phyloP scores from a whole-genome alignment of 2,329 filamentous ascomycete genomes.

The Zelopaecilomyces penicillatus region DNA sequence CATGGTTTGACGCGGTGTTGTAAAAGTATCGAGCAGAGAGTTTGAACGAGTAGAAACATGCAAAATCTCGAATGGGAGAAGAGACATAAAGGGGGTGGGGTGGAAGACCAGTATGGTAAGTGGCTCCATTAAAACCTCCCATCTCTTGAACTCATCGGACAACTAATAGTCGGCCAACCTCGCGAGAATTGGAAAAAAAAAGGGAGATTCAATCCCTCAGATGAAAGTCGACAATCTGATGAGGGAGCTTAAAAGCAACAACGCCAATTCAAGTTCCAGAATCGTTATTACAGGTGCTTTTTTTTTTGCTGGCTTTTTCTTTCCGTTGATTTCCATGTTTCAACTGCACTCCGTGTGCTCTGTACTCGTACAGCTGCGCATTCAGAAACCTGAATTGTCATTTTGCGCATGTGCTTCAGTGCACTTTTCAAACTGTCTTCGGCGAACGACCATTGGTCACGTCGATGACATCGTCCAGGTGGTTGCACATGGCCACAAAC shows the following conservation, averaged over 20 bases:
- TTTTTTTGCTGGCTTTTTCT: conserved; percentile 15
- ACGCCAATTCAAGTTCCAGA: conserved; percentile 18
- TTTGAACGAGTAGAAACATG: conserved; percentile 10
- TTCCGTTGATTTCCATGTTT: conserved; percentile 12
- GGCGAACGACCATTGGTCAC: conserved; percentile 61
- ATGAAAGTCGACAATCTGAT: conserved; percentile 42
- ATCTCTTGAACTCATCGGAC: conserved; percentile 35
- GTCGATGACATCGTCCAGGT: conserved; percentile 92
- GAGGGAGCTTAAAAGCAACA: conserved; percentile 31
- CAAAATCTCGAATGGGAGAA: conserved; percentile 10
- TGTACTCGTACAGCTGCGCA: conserved; percentile 12
- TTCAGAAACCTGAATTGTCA: conserved; percentile 13
- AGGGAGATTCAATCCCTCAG: conserved; percentile 32
- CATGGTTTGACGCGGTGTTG: not conserved
- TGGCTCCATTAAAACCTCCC: conserved; percentile 28
- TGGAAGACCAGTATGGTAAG: conserved; percentile 19
- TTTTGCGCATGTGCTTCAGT: conserved; percentile 2
- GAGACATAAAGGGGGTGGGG: conserved; percentile 17
- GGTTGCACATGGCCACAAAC: conserved; percentile 97
- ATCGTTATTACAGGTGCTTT: conserved; percentile 16
- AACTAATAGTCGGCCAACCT: conserved; percentile 38
- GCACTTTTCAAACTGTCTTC: conserved; percentile 42
- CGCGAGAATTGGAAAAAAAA: conserved; percentile 38
- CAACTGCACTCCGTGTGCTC: conserved; percentile 15
- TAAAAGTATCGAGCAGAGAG: conserved; percentile 19